Evolutionary conservation across 163 green algal genomes (phyloP), one percentile per base, ranked within the genome.

Genomic region (Scenedesmus sp.): DNA sequence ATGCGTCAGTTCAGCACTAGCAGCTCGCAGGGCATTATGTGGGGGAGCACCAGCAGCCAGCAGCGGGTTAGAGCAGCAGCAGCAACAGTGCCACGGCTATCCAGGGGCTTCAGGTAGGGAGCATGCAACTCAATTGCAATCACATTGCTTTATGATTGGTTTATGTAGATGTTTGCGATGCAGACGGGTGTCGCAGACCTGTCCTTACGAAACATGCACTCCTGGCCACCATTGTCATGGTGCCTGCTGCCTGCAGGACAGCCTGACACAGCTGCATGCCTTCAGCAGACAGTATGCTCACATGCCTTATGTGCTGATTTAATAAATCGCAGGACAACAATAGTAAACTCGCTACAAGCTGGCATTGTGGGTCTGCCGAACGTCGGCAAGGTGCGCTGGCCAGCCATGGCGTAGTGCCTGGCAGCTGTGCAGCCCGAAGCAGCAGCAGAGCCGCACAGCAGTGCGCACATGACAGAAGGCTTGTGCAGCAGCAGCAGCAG

Each of bases 301-400:
- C 13, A 52, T 5, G 56, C 77, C 8, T 59, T 56, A n/a, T 57
- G 15, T n/a, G 15, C 12, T 57, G 46, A 13, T 85, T 13, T 46
- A 46, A 46, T 46, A 46, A 46, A 26, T 54, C 62, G 57, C 88
- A 92, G 88, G 52, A 92, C 92, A 56, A 95, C 93, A 23, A 90
- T 93, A 18, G 67, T 93, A 0, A 92, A 92, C 15, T 87, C 89
- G 0, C 94, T 99, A 15, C 97, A 99, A 91, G 97, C 97, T 54
- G 98, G 98, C 67, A 99, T 99, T 79, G 97, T 99, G n/a, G 98
- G 98, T 0, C 94, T 99, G 9, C 98, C 98, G 52, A 99, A 99
- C 92, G 98, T 99, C 5, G 98, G 98, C 88, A 99, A 99, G 95
- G 97, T 97, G 18, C 96, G 95, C 8, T 18, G 52, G 34, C 34